Evolutionary conservation across 805 yeast species (phyloP).

Genomic region (Lipomyces lipofer): DNA sequence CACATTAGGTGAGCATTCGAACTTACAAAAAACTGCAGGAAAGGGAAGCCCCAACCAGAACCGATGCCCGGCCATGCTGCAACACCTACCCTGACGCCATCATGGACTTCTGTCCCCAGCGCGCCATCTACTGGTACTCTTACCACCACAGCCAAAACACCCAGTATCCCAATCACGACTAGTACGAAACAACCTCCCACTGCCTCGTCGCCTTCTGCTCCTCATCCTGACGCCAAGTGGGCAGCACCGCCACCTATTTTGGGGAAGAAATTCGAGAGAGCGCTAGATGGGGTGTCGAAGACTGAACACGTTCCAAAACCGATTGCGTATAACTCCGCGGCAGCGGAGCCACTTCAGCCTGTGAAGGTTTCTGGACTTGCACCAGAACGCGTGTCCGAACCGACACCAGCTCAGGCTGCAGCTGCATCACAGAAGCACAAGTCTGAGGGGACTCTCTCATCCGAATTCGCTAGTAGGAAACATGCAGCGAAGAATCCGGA

Average conservation of each 20-base stretch:
- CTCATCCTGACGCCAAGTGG: neutral
- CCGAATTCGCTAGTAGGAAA: conserved; percentile 11
- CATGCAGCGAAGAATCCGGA: conserved; percentile 1
- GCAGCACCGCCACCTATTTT: neutral
- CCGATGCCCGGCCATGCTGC: neutral
- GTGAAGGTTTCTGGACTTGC: neutral
- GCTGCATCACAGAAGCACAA: conserved; percentile 4
- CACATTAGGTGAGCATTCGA: neutral
- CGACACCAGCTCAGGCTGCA: neutral
- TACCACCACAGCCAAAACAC: neutral
- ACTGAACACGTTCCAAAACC: too few relatives aligned
- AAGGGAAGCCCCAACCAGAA: too few relatives aligned
- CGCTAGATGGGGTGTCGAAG: too few relatives aligned
- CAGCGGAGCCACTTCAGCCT: neutral
- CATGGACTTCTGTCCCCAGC: neutral
- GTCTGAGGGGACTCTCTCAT: conserved; percentile 1
- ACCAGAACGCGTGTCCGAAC: neutral
- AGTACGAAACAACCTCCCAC: neutral
- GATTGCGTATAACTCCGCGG: neutral
- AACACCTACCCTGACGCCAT: neutral
- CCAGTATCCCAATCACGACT: neutral
- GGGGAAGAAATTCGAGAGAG: neutral
- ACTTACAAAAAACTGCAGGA: too few relatives aligned
- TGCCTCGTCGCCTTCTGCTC: neutral
- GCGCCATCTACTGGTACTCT: neutral